A percentile compares a stretch with the other conserved stretches of the same genome.
phyloP scores from a whole-genome alignment of 2,329 filamentous ascomycete species.

The Cephalotrichum gorgonifer region DNA sequence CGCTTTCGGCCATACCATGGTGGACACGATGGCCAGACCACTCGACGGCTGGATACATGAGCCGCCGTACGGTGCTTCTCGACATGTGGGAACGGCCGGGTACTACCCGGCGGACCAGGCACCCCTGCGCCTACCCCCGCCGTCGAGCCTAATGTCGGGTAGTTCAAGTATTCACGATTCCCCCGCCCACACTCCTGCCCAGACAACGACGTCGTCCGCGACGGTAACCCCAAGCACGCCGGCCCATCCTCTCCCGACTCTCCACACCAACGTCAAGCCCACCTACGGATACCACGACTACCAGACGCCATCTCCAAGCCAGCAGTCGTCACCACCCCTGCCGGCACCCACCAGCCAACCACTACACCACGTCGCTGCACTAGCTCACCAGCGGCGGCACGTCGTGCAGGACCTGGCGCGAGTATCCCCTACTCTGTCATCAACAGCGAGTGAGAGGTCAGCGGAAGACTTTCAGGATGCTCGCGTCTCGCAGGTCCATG shows the following conservation, averaged over 20 bases:
- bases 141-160: constrained; percentile 13
- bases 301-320: constrained; percentile 11
- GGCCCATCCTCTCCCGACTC: neutral
- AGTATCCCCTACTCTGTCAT: constrained; percentile 7
- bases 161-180: constrained; percentile 9
- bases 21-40: constrained; percentile 24
- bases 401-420: constrained; percentile 5
- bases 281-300: constrained; percentile 10
- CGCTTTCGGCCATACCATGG: constrained; percentile 18
- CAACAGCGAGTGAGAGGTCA: constrained; percentile 8
- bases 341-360: constrained; percentile 4
- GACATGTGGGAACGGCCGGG: constrained; percentile 11
- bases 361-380: neutral
- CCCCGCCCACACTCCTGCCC: neutral
- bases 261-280: constrained; percentile 6
- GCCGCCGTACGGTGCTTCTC: constrained; percentile 15
- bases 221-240: constrained; percentile 1
- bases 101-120: constrained; percentile 17
- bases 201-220: constrained; percentile 4
- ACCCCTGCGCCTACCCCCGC: constrained; percentile 14
- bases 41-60: constrained; percentile 16
- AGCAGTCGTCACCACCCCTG: constrained; percentile 11
- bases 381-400: constrained; percentile 4
- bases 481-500: neutral
- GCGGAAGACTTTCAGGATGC: constrained; percentile 7